These are phyloP conservation scores for Globisporangium mamillatum DNA, from an alignment of 352 stramenopile species.

Conservation along the genomic window DNA sequence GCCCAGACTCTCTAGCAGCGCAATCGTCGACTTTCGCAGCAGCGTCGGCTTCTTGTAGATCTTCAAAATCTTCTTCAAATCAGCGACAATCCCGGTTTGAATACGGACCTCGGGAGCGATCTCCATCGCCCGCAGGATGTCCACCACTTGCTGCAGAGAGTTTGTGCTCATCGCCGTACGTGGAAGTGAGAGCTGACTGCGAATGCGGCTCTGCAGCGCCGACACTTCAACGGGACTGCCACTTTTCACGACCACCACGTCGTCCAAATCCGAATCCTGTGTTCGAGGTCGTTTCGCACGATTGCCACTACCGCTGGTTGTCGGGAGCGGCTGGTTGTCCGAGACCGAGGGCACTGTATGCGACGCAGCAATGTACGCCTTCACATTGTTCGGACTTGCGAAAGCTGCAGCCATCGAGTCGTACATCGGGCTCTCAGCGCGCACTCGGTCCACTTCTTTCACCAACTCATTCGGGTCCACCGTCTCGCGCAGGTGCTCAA, in stretches of 20 bases:
- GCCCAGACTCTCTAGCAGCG: constrained; percentile 63
- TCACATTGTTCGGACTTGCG: constrained; percentile 51
- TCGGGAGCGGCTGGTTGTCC: constrained; percentile 29
- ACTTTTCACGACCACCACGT: constrained; percentile 64
- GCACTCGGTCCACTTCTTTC: constrained; percentile 73
- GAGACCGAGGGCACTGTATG: constrained; percentile 43
- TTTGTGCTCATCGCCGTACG: constrained; percentile 61
- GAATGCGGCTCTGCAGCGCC: constrained; percentile 69
- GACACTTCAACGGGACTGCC: constrained; percentile 57
- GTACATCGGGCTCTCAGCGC: constrained; percentile 58
- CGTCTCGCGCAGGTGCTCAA: constrained; percentile 58
- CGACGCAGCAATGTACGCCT: constrained; percentile 55
- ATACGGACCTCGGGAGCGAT: constrained; percentile 69
- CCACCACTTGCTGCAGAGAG: constrained; percentile 70
- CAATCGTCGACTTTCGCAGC: constrained; percentile 67
- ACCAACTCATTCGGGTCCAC: constrained; percentile 81
- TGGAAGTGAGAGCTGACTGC: constrained; percentile 52
- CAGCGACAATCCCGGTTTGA: constrained; percentile 61
- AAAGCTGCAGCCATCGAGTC: constrained; percentile 68
- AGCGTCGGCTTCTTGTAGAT: constrained; percentile 79
- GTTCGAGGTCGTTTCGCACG: constrained; percentile 58
- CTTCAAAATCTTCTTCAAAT: constrained; percentile 79
- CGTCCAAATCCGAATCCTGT: constrained; percentile 62
- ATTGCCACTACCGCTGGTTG: not conserved
- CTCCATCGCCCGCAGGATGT: constrained; percentile 77